Evolutionary conservation across 441 rosid genomes (phyloP), one percentile per base, ranked within the genome.

Genomic region (Pelargonium myrrhifolium): DNA sequence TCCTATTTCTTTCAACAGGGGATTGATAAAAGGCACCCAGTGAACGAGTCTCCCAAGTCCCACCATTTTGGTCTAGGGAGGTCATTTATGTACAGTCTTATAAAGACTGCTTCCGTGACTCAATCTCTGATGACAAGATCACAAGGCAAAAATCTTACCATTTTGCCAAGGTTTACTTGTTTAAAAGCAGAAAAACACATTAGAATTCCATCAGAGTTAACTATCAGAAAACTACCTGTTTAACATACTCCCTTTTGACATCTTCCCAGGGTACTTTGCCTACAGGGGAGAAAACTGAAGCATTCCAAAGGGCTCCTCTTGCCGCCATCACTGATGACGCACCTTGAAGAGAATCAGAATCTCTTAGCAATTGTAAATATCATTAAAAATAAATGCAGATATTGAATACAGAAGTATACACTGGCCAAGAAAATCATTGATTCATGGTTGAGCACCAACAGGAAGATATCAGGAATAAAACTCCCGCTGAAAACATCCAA

Each of bases 291-390:
- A 88, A 92, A 78, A 92, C 68, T 31, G 97, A 92, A 64, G 87
- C 92, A 81, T 92, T 92, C 98, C 98, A 90, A 72, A 88, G 83
- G 61, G 97, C 97, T 68, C 97, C 98, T 82, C 98, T 88, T 11
- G 92, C 97, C 75, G 83, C 93, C 97, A 92, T 92, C 74, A 86
- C 87, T 2, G 98, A 86, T 0, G 92, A 86, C 61, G 96, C 96
- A 49, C 98, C 98, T 89, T 73, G 17, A 61, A 67, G 66, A 65
- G 62, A 71, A 71, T 64, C 51, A 24, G 24, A 1, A 69, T 1
- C n/a, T 73, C 66, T 62, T 64, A 15, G 18, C 15, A 47, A 47
- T 47, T 47, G 17, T 15, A 67, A 59, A 58, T 39, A 47, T 18
- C 49, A 55, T 24, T 59, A 18, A 6, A 20, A 15, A 61, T 6